phyloP scores from a whole-genome alignment of 1,284 basidiomycete genomes.

The Anthracocystis setariae region DNA sequence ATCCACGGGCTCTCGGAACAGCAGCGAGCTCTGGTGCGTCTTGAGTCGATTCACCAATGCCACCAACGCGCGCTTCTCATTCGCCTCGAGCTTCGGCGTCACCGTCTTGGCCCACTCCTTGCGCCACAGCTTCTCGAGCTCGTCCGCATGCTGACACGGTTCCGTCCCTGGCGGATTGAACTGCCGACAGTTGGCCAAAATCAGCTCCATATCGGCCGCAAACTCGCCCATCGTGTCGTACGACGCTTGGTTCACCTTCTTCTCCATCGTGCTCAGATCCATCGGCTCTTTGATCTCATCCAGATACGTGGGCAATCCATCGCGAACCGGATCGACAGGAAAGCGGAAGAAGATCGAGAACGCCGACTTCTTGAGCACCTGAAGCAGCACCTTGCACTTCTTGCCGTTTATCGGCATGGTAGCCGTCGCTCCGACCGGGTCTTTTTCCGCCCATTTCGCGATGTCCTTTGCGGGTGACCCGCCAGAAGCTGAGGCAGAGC shows the following conservation, averaged over 20 bases:
- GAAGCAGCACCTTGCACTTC: conserved; percentile 81
- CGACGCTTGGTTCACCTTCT: conserved; percentile 70
- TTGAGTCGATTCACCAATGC: conserved; percentile 75
- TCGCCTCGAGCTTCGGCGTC: conserved; percentile 79
- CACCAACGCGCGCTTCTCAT: conserved; percentile 83
- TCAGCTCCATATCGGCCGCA: conserved; percentile 80
- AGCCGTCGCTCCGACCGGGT: conserved; percentile 48
- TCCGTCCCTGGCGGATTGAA: conserved; percentile 72
- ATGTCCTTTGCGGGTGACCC: conserved; percentile 29
- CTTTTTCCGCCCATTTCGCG: conserved; percentile 37
- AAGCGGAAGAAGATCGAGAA: conserved; percentile 81
- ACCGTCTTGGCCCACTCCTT: conserved; percentile 84
- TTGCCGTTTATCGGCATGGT: conserved; percentile 63
- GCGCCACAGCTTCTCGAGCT: conserved; percentile 82
- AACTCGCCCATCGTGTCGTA: conserved; percentile 72
- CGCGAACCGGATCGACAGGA: conserved; percentile 82
- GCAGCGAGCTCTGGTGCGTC: conserved; percentile 36
- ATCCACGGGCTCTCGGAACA: conserved; percentile 76
- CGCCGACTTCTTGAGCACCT: conserved; percentile 75
- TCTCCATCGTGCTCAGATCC: conserved; percentile 87
- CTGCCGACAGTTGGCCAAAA: conserved; percentile 81
- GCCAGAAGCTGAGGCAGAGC: conserved; percentile 10
- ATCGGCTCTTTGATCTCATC: conserved; percentile 91
- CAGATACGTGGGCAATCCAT: conserved; percentile 87
- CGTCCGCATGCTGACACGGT: conserved; percentile 76